Evolutionary conservation across 1,139 yeast species (phyloP), one percentile per base, ranked within the genome.

Genomic region (Candida labiduridarum): DNA sequence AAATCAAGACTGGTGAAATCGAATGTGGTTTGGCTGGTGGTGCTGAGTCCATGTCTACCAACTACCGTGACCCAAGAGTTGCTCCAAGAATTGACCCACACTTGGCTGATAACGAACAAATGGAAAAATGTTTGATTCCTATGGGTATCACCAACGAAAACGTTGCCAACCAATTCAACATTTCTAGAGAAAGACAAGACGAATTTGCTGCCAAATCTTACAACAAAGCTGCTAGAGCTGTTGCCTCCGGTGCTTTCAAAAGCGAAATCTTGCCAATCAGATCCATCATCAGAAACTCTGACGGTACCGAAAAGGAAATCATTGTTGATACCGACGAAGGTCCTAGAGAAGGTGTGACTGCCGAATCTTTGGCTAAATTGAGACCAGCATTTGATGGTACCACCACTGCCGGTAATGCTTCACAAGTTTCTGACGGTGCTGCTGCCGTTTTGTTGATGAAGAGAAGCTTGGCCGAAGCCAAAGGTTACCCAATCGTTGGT

Each of bases 351-450:
- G 90, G 90, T 53, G 96, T 91, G 52, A 89, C 96, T 48, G 83
- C 92, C 44, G 84, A 80, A 58, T 81, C 89, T 12, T 78, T 92
- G 57, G 76, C 77, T 51, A 90, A 87, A 69, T 72, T 92, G 59
- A 84, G 77, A 69, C 96, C 98, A 14, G 97, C 97, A n/a, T 92
- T 92, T 78, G 83, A 83, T 59, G 98, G 98, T 56, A 67, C 86
- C 46, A 89, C 97, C 14, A 92, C 89, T 59, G 98, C 98, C 38
- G 98, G 98, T 64, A 92, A 92, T 70, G 90, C 98, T 2, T 91
- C 97, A 3, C 98, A 92, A 73, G 87, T 91, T 48, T 84, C 96
- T 29, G 98, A 92, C 66, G 98, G 98, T 67, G 97, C 96, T 22
- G 96, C 96, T 42, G 96, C 88, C 47, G 96, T 89, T 5, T 71